Conservation (phyloP, 2,329 filamentous ascomycete species). For the Sporothrix pseudoabietina region DNA sequence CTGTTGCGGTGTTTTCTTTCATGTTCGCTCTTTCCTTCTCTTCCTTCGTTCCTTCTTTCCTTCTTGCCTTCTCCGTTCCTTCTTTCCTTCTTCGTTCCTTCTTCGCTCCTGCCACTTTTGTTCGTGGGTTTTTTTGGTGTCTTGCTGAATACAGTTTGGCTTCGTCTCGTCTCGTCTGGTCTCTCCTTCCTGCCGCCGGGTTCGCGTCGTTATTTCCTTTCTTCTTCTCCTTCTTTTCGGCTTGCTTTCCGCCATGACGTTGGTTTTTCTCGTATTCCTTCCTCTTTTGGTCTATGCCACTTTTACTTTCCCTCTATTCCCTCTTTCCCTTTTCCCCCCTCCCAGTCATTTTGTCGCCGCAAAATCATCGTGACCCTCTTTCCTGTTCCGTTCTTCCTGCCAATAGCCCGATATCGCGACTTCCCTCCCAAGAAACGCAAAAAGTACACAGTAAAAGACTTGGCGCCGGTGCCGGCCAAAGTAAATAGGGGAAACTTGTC, state of each 20-base stretch:
- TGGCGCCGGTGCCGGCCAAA: conserved; percentile 18
- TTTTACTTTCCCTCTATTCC: not conserved
- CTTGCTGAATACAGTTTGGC: conserved; percentile 13
- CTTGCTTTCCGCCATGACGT: not conserved
- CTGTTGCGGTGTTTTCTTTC: not conserved
- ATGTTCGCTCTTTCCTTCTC: not conserved
- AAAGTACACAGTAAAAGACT: not conserved
- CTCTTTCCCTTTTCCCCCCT: not conserved
- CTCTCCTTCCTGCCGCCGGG: conserved; percentile 8
- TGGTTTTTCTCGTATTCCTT: conserved; percentile 8
- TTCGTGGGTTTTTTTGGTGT: conserved; percentile 5
- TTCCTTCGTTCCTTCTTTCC: not conserved
- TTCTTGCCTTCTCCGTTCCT: too few relatives aligned
- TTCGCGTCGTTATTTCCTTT: not conserved
- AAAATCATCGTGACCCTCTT: conserved; percentile 20
- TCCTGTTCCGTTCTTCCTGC: conserved; percentile 15
- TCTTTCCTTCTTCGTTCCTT: not conserved
- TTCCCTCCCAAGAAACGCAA: not conserved
- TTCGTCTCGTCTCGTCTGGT: not conserved
- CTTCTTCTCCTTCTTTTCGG: not conserved
- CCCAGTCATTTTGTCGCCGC: not conserved
- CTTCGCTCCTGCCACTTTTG: not conserved
- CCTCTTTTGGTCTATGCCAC: not conserved
- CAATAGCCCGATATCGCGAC: not conserved
- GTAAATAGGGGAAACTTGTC: not conserved